Evolutionary conservation across 2,329 filamentous ascomycete genomes (phyloP).

Genomic region (Aspergillus uvarum): DNA sequence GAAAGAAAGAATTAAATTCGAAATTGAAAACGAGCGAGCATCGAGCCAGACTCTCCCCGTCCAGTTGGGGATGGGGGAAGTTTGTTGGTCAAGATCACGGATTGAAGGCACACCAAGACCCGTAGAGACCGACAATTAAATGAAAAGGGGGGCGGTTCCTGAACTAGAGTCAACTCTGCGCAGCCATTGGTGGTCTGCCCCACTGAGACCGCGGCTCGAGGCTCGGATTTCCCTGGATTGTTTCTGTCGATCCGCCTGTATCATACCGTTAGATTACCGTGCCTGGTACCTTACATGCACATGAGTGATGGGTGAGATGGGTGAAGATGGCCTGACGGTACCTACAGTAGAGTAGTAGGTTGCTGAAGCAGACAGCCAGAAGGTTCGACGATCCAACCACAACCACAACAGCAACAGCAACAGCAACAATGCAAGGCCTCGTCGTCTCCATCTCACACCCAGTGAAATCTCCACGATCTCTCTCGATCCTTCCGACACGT

Average conservation of each 20-base stretch:
- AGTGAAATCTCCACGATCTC: background rate
- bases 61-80: conserved; percentile 8
- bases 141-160: conserved; percentile 25
- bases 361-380: no score
- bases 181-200: conserved; percentile 14
- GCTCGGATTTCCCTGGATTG: conserved; percentile 12
- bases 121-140: conserved; percentile 13
- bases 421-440: background rate
- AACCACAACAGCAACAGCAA: no score
- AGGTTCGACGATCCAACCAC: no score
- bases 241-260: conserved; percentile 6
- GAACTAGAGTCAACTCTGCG: conserved; percentile 5
- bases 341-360: background rate
- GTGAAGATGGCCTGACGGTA: background rate
- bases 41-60: background rate
- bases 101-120: background rate
- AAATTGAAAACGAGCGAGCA: background rate
- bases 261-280: conserved; percentile 7
- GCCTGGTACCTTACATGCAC: conserved; percentile 7
- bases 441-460: background rate
- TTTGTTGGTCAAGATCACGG: background rate
- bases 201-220: conserved; percentile 12
- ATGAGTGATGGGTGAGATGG: background rate
- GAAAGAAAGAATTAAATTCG: conserved; percentile 11
- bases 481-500: background rate